Percentiles rank a stretch among this genome's conserved stretches.
Conservation (phyloP, 306 rosid genomes). For the Dalbergia cochinchinensis region DNA sequence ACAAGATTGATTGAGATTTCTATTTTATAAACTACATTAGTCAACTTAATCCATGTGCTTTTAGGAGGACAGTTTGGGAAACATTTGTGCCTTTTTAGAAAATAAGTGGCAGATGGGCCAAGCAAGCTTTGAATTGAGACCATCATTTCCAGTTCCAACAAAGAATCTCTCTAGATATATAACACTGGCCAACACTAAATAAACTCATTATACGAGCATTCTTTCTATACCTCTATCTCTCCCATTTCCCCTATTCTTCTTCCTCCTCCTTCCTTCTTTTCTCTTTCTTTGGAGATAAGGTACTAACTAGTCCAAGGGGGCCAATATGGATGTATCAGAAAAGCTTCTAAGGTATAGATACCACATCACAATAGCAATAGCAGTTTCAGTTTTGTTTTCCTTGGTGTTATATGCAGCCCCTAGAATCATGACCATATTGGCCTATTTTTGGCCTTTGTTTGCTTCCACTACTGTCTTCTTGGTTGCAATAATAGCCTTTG, state of each 20-base stretch:
- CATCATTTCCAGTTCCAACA: slow-evolving; percentile 47
- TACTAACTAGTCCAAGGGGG: background rate
- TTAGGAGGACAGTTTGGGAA: slow-evolving; percentile 55
- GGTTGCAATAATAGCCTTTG: slow-evolving; percentile 63
- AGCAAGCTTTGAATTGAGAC: slow-evolving; percentile 50
- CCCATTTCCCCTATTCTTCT: slow-evolving; percentile 8
- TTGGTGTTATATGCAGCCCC: slow-evolving; percentile 72
- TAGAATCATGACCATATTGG: slow-evolving; percentile 59
- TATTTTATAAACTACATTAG: background rate
- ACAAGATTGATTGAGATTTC: background rate
- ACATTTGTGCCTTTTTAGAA: background rate
- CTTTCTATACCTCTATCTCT: slow-evolving; percentile 44
- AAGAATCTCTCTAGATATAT: slow-evolving; percentile 47
- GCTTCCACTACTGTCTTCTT: slow-evolving; percentile 79
- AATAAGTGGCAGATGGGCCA: slow-evolving; percentile 53
- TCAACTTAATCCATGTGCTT: slow-evolving; percentile 7
- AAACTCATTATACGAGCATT: slow-evolving; percentile 5
- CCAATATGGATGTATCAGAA: slow-evolving; percentile 59
- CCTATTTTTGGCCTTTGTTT: slow-evolving; percentile 87
- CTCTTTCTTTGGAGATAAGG: slow-evolving; percentile 8
- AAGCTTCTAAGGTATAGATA: slow-evolving; percentile 70
- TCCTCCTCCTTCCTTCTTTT: background rate
- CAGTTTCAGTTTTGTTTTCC: slow-evolving; percentile 55
- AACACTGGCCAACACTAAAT: slow-evolving; percentile 36
- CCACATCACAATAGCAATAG: slow-evolving; percentile 60